Base-by-base conservation (phyloP, 495 filamentous ascomycete species). In the Penicillium lividum region DNA sequence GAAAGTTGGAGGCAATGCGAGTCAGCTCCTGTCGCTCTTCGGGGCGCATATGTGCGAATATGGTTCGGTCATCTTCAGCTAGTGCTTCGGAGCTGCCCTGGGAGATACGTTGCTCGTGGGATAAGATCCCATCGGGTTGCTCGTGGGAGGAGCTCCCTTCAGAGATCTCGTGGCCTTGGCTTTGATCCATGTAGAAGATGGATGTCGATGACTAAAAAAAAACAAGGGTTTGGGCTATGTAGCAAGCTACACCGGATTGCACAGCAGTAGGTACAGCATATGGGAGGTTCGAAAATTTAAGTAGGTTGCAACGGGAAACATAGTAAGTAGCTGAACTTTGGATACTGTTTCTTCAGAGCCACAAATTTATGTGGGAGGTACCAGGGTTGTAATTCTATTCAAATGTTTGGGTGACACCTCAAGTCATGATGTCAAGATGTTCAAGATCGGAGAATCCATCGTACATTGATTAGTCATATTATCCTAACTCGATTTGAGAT, bases 1-100 rank as follows among this genome's bases (percentile, higher is more conserved):
- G 68, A 33, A 75, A 74, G 16, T 70, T 69, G 9, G 75, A 76
- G 3, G 75, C 75, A 34, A 76, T 68, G 25, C 73, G 71, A 47
- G 69, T 64, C n/a, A 78, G 57, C 44, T 78, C 65, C 2, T 63
- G 67, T 18, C 63, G 70, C 46, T 73, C 70, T 47, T 70, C 73
- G 1, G 68, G 66, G 13, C 68, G 63, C 28, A 78, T 73, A 8
- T 69, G 68, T 50, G 76, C 73, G 28, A 76, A 75, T 3, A 68
- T 51, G 29, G 64, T 51, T 18, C 57, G 59, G 10, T 70, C 57
- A 33, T 55, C 50, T 34, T 60, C 60, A 13, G 63, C 60, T 2
- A 60, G 40, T 29, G 61, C 59, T 33, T 63, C 66, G 22, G 57
- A 56, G 45, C 54, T 63, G 27, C 54, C 56, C 29, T 53, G 65